phyloP scores from a whole-genome alignment of 164 flowering plant genomes.

The Santalum album region DNA sequence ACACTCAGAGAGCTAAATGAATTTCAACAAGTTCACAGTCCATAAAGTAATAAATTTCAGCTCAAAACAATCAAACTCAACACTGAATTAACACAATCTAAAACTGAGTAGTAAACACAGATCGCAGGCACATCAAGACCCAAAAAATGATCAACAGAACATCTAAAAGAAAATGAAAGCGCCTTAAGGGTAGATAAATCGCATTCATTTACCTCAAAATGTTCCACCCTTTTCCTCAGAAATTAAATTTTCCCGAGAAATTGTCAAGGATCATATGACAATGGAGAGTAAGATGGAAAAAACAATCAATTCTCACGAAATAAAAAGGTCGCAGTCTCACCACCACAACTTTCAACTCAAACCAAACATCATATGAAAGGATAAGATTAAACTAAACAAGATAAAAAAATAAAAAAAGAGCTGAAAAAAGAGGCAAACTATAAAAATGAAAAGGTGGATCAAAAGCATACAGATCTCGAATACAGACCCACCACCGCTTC shows the following conservation, averaged over 20 bases:
- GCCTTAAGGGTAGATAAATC: slow-evolving; percentile 1
- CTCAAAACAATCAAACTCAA: no score
- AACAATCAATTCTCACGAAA: slow-evolving; percentile 5
- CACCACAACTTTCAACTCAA: slow-evolving; percentile 1
- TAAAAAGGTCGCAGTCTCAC: slow-evolving; percentile 13
- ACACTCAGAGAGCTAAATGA: background rate
- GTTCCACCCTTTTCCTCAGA: slow-evolving; percentile 6
- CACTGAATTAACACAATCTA: slow-evolving; percentile 4
- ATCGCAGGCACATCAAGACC: slow-evolving; percentile 6
- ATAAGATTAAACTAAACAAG: slow-evolving; percentile 23
- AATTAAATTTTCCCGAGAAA: slow-evolving; percentile 2
- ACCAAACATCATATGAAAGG: slow-evolving; percentile 11
- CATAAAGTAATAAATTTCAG: background rate
- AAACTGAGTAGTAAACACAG: background rate
- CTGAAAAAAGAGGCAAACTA: background rate
- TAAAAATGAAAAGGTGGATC: background rate
- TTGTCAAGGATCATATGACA: slow-evolving; percentile 8
- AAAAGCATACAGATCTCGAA: slow-evolving; percentile 32
- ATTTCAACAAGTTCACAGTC: background rate
- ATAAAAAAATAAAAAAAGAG: slow-evolving; percentile 10
- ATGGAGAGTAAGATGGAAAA: background rate
- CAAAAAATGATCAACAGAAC: slow-evolving; percentile 2
- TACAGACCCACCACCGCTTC: slow-evolving; percentile 14
- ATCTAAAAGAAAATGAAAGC: slow-evolving; percentile 4
- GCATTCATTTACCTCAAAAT: slow-evolving; percentile 14